Conservation (phyloP, 2,329 filamentous ascomycete genomes). For the Colletotrichum musae region DNA sequence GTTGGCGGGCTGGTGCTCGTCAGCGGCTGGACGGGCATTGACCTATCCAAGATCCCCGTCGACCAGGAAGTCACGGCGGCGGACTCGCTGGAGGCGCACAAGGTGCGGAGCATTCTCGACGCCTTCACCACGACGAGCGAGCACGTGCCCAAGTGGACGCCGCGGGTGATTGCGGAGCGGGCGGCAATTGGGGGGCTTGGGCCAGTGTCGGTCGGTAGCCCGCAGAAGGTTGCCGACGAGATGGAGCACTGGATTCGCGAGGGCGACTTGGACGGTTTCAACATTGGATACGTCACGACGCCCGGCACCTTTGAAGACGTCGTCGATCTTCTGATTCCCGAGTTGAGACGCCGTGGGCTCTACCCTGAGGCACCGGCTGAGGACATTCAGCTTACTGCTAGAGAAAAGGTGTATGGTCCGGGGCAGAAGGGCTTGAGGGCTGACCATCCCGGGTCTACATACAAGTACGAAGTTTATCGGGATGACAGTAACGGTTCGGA, state of each 20-base stretch:
- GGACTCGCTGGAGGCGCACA: slow-evolving; percentile 68
- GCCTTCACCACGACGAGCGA: slow-evolving; percentile 64
- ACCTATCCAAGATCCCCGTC: slow-evolving; percentile 69
- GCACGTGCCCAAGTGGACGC: slow-evolving; percentile 59
- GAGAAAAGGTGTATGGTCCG: slow-evolving; percentile 74
- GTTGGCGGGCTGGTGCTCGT: slow-evolving; percentile 70
- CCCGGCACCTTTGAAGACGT: slow-evolving; percentile 55
- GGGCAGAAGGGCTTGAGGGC: slow-evolving; percentile 69
- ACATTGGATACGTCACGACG: slow-evolving; percentile 59
- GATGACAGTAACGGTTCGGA: slow-evolving; percentile 57
- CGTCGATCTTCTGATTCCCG: slow-evolving; percentile 50
- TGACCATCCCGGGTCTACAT: slow-evolving; percentile 72
- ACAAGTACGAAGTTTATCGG: slow-evolving; percentile 74
- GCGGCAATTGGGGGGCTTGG: slow-evolving; percentile 58
- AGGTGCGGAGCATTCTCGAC: slow-evolving; percentile 64
- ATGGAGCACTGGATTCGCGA: slow-evolving; percentile 61
- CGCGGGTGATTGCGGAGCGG: slow-evolving; percentile 58
- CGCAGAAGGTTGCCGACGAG: slow-evolving; percentile 60
- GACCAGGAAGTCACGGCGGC: slow-evolving; percentile 70
- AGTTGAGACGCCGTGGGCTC: slow-evolving; percentile 47
- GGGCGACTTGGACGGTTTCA: slow-evolving; percentile 59
- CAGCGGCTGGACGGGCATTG: slow-evolving; percentile 72
- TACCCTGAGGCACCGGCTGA: slow-evolving; percentile 48
- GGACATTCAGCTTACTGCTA: slow-evolving; percentile 61
- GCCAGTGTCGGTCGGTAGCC: slow-evolving; percentile 53